Percentiles rank a stretch among this genome's conserved stretches.
These are phyloP conservation scores for Collybiopsis luxurians DNA, from an alignment of 768 basidiomycete species.

Conservation along the genomic window DNA sequence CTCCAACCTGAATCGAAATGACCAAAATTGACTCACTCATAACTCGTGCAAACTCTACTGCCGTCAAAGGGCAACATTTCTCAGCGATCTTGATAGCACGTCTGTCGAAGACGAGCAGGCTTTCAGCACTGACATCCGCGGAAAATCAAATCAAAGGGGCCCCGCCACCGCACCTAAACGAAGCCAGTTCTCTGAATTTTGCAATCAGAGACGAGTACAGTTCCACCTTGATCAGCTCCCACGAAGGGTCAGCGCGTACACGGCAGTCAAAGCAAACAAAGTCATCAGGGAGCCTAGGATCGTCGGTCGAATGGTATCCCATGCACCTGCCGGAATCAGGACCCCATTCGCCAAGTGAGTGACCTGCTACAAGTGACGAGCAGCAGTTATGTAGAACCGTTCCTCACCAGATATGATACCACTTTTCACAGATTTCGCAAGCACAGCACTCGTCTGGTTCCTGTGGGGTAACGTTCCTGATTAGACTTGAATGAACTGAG, in stretches of 20 bases:
- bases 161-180: constrained; percentile 54
- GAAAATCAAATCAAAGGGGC: too few species aligned
- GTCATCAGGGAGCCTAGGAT: constrained; percentile 53
- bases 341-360: too few species aligned
- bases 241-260: constrained; percentile 59
- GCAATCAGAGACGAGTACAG: constrained; percentile 56
- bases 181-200: constrained; percentile 66
- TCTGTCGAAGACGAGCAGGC: constrained; percentile 28
- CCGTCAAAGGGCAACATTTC: constrained; percentile 36
- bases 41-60: constrained; percentile 53
- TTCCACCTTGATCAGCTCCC: constrained; percentile 64
- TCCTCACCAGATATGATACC: constrained; percentile 73
- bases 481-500: too few species aligned
- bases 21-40: constrained; percentile 41
- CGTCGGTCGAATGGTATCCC: constrained; percentile 59
- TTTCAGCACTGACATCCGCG: too few species aligned
- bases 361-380: too few species aligned
- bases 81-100: constrained; percentile 73
- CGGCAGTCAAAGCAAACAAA: constrained; percentile 81
- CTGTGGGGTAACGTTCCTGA: constrained; percentile 28
- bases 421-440: constrained; percentile 71
- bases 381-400: too few species aligned
- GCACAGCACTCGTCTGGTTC: constrained; percentile 52
- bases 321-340: constrained; percentile 31
- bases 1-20: neutral